These are phyloP conservation scores for Podospora tetraspora DNA, from an alignment of 495 filamentous ascomycete species.

Conservation along the genomic window DNA sequence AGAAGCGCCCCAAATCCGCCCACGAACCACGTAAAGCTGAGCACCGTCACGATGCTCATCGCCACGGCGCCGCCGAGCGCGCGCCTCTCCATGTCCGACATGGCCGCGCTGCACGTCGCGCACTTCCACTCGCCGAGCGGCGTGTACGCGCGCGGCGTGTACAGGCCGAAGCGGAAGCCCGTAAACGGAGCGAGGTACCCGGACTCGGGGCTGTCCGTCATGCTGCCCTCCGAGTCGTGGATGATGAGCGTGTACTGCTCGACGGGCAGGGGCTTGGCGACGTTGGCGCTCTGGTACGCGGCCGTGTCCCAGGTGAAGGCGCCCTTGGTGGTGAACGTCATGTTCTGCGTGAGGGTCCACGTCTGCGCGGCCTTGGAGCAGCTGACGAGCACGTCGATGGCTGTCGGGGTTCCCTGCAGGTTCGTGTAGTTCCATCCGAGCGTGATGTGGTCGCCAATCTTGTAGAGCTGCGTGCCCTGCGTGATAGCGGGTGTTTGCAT, in stretches of 20 bases:
- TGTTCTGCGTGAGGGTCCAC: conserved; percentile 50
- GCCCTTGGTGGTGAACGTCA: conserved; percentile 42
- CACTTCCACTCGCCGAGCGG: conserved; percentile 54
- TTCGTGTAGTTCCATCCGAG: conserved; percentile 96
- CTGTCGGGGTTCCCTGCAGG: conserved; percentile 67
- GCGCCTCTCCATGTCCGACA: conserved; percentile 57
- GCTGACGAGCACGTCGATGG: conserved; percentile 74
- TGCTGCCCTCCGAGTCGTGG: conserved; percentile 61
- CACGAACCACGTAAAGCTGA: conserved; percentile 88
- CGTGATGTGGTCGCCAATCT: conserved; percentile 78
- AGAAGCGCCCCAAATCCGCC: conserved; percentile 57
- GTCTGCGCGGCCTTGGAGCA: conserved; percentile 52
- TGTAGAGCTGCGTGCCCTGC: conserved; percentile 68
- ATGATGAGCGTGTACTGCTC: conserved; percentile 82
- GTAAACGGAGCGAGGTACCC: conserved; percentile 66
- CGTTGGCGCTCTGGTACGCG: conserved; percentile 57
- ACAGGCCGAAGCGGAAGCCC: conserved; percentile 75
- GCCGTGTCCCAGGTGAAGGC: conserved; percentile 72
- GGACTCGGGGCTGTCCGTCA: conserved; percentile 57
- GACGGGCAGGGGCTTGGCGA: conserved; percentile 54
- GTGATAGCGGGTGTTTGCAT: conserved; percentile 68
- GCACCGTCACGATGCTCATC: conserved; percentile 69
- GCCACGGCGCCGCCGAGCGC: conserved; percentile 66
- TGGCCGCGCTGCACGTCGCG: conserved; percentile 67
- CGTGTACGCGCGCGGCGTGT: conserved; percentile 60